Evolutionary conservation across 352 stramenopile species (phyloP), one percentile per base, ranked within the genome.

Genomic region (Globisporangium ultimum): DNA sequence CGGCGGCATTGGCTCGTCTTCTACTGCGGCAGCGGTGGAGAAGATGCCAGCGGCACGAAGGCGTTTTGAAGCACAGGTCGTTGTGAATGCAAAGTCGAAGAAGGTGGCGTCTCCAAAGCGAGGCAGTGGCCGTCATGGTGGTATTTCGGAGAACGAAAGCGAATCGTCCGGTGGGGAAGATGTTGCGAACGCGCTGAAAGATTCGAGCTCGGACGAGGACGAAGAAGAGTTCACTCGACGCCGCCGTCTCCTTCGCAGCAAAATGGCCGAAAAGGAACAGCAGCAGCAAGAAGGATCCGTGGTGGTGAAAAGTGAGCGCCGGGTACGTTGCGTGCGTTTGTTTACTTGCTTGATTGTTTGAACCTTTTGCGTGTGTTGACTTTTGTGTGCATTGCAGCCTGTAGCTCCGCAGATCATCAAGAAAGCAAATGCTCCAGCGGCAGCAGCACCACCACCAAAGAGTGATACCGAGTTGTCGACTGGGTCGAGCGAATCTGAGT

Each of bases 191-290:
- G 77, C 75, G 9, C 68, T 93, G 50, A 67, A 88, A 48, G 84
- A 91, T 62, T 93, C 84, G 45, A 88, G 78, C 51, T 93, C 83
- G 2, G 80, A 89, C 10, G 81, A 89, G 2, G 82, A 89, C 59
- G 83, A 89, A 18, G 84, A 91, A 36, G 80, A 83, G 32, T 76
- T 89, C 21, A 74, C 88, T 42, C 70, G 79, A 28, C 85, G 80
- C 21, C 79, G 85, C 17, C 71, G 66, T 53, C 67, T 79, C 18
- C 58, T 94, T 45, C 77, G 81, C n/a, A 78, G 48, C 36, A 91
- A 91, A 48, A 53, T 81, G 50, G 55, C 71, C 1, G 67, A 70
- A n/a, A 78, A 78, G 45, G 61, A 76, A 53, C 49, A 64, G 41
- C 58, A 62, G 22, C 61, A 67, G 22, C 61, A 67, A 20, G 60